Evolutionary conservation across 345 rosid species (phyloP), one percentile per base, ranked within the genome.

Genomic region (Syzygium aromaticum): DNA sequence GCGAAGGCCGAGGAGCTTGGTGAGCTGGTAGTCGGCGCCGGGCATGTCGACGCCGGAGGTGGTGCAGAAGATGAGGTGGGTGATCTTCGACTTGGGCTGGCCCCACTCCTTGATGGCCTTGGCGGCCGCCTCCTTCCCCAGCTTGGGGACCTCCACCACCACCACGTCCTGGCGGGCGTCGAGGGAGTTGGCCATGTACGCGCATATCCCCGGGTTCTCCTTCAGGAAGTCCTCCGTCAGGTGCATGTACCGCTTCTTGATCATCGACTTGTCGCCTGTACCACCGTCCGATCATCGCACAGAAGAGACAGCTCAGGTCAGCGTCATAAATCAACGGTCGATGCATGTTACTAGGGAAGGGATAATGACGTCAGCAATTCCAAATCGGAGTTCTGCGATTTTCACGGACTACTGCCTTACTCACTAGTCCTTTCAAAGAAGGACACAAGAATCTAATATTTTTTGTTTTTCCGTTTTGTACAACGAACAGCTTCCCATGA

Each of bases 11-110:
- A 95, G 91, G 27, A 96, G 96, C 90, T 96, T 96, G 21, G 98
- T 95, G 86, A 96, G 96, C 90, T 95, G 98, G 93, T 95, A 96
- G 90, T 96, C 98, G 4, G 98, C 98, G 4, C 98, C 98, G 23
- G 98, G 98, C 98, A 96, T 96, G 93, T 96, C 98, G 2, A 95
- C 98, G 2, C 98, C 98, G 2, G 97, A 93, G 6, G 98, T 94
- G 19, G 98, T 96, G 88, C 98, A 96, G 90, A 96, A 96, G 87
- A 96, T 91, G 5, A 96, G 91, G 33, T 96, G 98, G 27, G 98
- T 96, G 92, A 96, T 94, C 90, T 94, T 96, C 16, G 98, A 95
- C 89, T 95, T 96, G 49, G 98, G 93, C 86, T 96, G 98, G 19
- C 96, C 97, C 98, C 98, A 95, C 59, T 95, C 95, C 86, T 96